Conservation (phyloP, 1,284 basidiomycete species). For the Malassezia brasiliensis region DNA sequence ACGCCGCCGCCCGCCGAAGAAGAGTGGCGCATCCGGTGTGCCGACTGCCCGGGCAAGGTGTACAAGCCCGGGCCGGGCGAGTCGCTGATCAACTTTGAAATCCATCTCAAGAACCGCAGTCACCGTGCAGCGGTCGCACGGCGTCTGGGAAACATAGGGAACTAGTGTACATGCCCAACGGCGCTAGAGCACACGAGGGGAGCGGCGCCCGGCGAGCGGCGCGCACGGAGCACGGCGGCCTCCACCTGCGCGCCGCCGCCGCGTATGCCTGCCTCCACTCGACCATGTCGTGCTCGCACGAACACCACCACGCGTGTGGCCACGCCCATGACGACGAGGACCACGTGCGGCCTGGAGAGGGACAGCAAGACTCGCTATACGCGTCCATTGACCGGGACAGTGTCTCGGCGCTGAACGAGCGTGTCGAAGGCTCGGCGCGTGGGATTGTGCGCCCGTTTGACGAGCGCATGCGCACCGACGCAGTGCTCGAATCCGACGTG, state of each 20-base stretch:
- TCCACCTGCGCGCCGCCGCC: not conserved
- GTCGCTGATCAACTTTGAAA: slow-evolving; percentile 78
- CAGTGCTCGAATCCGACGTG: slow-evolving; percentile 23
- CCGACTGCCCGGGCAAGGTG: slow-evolving; percentile 89
- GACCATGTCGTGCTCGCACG: slow-evolving; percentile 30
- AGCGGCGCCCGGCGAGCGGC: no score
- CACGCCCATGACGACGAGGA: slow-evolving; percentile 38
- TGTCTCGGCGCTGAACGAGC: slow-evolving; percentile 34
- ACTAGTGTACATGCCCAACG: no score
- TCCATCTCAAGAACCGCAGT: slow-evolving; percentile 70
- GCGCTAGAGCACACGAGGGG: slow-evolving; percentile 5
- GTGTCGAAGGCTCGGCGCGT: slow-evolving; percentile 16
- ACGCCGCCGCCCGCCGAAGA: slow-evolving; percentile 21
- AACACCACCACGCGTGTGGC: slow-evolving; percentile 30
- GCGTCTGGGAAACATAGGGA: not conserved
- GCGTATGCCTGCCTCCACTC: no score
- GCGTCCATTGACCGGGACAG: slow-evolving; percentile 27
- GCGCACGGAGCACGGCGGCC: not conserved
- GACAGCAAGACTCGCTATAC: slow-evolving; percentile 37
- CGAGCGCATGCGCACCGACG: slow-evolving; percentile 18
- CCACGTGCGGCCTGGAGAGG: slow-evolving; percentile 33
- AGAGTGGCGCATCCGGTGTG: slow-evolving; percentile 87
- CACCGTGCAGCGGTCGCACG: slow-evolving; percentile 54
- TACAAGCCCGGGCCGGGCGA: slow-evolving; percentile 89
- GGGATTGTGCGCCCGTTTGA: slow-evolving; percentile 34